Evolutionary conservation across 352 stramenopile genomes (phyloP).

Genomic region (Phytopythium chamaehyphon): DNA sequence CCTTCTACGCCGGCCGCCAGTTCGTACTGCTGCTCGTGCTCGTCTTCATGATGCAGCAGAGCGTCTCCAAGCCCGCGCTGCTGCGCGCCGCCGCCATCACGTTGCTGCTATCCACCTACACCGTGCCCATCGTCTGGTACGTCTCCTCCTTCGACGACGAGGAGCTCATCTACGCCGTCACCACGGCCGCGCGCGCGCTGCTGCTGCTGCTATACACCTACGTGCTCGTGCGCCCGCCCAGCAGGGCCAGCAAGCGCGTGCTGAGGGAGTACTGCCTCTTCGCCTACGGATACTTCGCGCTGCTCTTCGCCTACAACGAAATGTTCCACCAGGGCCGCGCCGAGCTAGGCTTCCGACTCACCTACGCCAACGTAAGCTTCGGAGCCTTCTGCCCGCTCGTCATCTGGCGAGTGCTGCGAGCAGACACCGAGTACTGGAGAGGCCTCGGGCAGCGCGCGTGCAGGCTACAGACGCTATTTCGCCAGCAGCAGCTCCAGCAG

Average conservation of each 20-base stretch:
- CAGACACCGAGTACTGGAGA: constrained; percentile 49
- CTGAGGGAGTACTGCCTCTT: constrained; percentile 22
- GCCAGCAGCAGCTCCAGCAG: constrained; percentile 17
- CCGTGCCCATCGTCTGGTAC: constrained; percentile 20
- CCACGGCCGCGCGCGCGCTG: constrained; percentile 7
- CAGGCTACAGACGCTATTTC: constrained; percentile 26
- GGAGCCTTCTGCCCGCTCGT: constrained; percentile 25
- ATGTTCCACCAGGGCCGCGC: constrained; percentile 10
- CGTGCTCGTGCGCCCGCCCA: constrained; percentile 11
- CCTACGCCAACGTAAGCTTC: constrained; percentile 11
- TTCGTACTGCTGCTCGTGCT: constrained; percentile 34
- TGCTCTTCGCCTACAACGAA: constrained; percentile 14
- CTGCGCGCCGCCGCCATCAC: constrained; percentile 19
- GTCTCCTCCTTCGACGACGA: constrained; percentile 4
- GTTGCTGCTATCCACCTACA: constrained; percentile 18
- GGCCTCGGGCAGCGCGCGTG: constrained; percentile 28
- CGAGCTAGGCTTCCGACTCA: constrained; percentile 9
- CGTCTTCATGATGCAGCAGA: constrained; percentile 34
- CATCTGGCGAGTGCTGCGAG: constrained; percentile 40
- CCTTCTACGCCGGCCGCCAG: constrained; percentile 31
- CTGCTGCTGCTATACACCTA: constrained; percentile 21
- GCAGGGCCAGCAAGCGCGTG: constrained; percentile 12
- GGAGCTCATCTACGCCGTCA: constrained; percentile 9
- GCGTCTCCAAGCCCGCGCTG: constrained; percentile 23
- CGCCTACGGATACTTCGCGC: constrained; percentile 18